Percentiles rank a stretch among this genome's conserved stretches.
Evolutionary conservation across 805 yeast genomes (phyloP).

Genomic region (Yarrowia sp.): DNA sequence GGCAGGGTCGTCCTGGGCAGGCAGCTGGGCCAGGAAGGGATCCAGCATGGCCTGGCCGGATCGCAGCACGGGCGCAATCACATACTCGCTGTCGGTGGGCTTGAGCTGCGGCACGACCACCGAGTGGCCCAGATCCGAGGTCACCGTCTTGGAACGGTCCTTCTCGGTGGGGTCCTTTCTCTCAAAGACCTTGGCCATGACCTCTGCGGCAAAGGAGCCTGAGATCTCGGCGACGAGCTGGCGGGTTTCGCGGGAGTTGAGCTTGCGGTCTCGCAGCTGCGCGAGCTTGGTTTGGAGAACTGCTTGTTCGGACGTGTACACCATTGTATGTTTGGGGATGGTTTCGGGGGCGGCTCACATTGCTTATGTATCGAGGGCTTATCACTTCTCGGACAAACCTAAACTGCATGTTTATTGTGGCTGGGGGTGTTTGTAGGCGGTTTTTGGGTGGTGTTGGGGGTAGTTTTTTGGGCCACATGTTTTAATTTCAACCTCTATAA

Average conservation of each 20-base stretch:
- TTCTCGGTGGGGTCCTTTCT: neutral
- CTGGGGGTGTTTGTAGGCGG: too few relatives aligned
- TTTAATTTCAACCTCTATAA: too few relatives aligned
- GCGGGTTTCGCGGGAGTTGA: conserved; percentile 32
- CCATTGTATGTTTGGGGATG: neutral
- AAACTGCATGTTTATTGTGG: too few relatives aligned
- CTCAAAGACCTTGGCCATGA: conserved; percentile 30
- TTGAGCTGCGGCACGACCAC: conserved; percentile 29
- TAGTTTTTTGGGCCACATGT: too few relatives aligned
- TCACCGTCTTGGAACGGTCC: conserved; percentile 12
- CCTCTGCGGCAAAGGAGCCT: conserved; percentile 36
- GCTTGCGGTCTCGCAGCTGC: conserved; percentile 32
- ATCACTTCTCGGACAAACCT: conserved; percentile 2
- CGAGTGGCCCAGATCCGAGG: conserved; percentile 28
- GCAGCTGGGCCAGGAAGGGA: conserved; percentile 35
- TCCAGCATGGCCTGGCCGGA: conserved; percentile 40
- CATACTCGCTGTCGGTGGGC: conserved; percentile 29
- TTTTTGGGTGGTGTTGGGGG: too few relatives aligned
- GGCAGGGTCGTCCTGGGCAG: conserved; percentile 34
- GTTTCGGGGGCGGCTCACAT: neutral
- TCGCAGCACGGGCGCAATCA: conserved; percentile 38
- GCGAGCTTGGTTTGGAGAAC: conserved; percentile 34
- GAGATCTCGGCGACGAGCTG: conserved; percentile 33
- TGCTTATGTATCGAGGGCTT: conserved; percentile 9
- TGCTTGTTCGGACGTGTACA: conserved; percentile 34